Evolutionary conservation across 495 filamentous ascomycete genomes (phyloP).

Genomic region (Letharia lupina): DNA sequence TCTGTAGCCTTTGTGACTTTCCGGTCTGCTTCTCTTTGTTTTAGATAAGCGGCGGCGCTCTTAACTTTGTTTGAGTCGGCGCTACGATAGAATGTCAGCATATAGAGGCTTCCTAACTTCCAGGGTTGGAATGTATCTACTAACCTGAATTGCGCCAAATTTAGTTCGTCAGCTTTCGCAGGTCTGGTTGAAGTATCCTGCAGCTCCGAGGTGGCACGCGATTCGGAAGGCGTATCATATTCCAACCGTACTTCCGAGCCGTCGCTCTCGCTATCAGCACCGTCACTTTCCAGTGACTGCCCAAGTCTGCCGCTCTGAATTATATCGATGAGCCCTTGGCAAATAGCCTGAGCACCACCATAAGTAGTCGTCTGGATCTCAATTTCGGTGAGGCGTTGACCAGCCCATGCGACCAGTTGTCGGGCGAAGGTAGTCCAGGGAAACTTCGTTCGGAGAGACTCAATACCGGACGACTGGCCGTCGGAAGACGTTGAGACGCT

Average conservation of each 20-base stretch:
- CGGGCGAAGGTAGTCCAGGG: conserved; percentile 29
- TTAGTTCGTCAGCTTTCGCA: not conserved
- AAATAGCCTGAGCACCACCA: conserved; percentile 26
- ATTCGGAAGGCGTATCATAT: conserved; percentile 11
- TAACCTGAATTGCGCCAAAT: conserved; percentile 4
- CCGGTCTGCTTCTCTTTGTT: conserved; percentile 2
- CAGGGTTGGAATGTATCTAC: not conserved
- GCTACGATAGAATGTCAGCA: not conserved
- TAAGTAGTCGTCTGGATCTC: conserved; percentile 19
- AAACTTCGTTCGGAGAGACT: conserved; percentile 27
- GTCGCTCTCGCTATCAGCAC: conserved; percentile 5
- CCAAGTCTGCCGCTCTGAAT: conserved; percentile 5
- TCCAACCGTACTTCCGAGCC: conserved; percentile 1
- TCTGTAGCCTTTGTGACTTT: conserved; percentile 1
- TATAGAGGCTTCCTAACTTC: not conserved
- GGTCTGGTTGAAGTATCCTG: not conserved
- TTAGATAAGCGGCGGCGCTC: conserved; percentile 2
- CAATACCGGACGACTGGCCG: conserved; percentile 29
- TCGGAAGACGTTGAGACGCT: conserved; percentile 9
- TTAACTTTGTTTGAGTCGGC: conserved; percentile 1
- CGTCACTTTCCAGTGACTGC: not conserved
- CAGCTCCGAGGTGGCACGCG: conserved; percentile 5
- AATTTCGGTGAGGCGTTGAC: conserved; percentile 26
- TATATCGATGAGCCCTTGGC: conserved; percentile 19
- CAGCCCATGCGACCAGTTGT: conserved; percentile 24